phyloP scores from a whole-genome alignment of 2,329 filamentous ascomycete genomes.

The Trichoderma koningii region DNA sequence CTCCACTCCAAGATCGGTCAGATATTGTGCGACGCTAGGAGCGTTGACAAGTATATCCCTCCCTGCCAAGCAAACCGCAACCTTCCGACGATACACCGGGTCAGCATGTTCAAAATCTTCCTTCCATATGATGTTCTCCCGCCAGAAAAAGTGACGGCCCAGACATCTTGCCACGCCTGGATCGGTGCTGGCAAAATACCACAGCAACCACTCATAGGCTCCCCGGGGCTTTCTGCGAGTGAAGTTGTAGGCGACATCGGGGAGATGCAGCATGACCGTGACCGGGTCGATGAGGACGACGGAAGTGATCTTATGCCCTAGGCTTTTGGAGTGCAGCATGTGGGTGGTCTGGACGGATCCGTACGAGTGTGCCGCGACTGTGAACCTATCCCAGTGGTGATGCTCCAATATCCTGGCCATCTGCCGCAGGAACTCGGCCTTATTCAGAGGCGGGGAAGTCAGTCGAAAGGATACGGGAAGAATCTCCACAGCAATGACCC shows the following conservation, averaged over 20 bases:
- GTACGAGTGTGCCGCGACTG: constrained; percentile 65
- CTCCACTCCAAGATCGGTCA: constrained; percentile 37
- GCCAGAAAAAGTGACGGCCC: constrained; percentile 70
- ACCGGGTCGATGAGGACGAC: constrained; percentile 62
- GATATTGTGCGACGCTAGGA: constrained; percentile 57
- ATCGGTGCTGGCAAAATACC: constrained; percentile 70
- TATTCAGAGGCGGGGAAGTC: constrained; percentile 54
- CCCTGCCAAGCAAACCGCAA: constrained; percentile 61
- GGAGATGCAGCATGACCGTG: constrained; percentile 66
- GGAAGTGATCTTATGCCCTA: constrained; percentile 54
- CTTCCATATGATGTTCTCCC: constrained; percentile 69
- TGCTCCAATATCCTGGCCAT: constrained; percentile 58
- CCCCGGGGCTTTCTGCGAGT: constrained; percentile 52
- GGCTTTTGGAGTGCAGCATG: constrained; percentile 53
- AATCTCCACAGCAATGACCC: constrained; percentile 67
- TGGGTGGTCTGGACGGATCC: constrained; percentile 65
- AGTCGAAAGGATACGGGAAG: constrained; percentile 66
- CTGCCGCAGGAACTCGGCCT: constrained; percentile 56
- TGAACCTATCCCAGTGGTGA: constrained; percentile 60
- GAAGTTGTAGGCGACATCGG: constrained; percentile 73
- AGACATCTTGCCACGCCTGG: constrained; percentile 66
- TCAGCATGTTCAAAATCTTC: constrained; percentile 53
- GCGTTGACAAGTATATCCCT: constrained; percentile 68
- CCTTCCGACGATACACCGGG: constrained; percentile 38
- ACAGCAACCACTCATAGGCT: constrained; percentile 71